Evolutionary conservation across 2,329 filamentous ascomycete genomes (phyloP).

Genomic region (Fusarium torulosum): DNA sequence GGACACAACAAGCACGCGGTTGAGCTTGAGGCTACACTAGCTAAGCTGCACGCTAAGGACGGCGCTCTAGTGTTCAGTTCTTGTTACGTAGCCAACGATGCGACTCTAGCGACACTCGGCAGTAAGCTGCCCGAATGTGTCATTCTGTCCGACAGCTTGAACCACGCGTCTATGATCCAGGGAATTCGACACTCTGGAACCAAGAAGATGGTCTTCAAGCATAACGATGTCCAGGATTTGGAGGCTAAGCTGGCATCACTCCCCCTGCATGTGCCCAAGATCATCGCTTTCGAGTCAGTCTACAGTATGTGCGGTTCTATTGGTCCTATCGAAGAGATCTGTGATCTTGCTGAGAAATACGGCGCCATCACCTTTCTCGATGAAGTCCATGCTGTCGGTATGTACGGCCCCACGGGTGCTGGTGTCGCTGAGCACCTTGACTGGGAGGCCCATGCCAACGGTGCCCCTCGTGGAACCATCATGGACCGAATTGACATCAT

Average conservation of each 20-base stretch:
- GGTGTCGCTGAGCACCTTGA: conserved; percentile 98
- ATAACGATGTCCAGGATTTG: conserved; percentile 94
- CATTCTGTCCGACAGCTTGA: conserved; percentile 96
- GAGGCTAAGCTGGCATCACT: conserved; percentile 93
- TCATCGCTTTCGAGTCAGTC: conserved; percentile 98
- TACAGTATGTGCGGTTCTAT: conserved; percentile 99
- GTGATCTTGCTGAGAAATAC: conserved; percentile 96
- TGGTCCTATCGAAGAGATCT: conserved; percentile 95
- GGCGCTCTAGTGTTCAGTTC: conserved; percentile 94
- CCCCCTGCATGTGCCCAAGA: conserved; percentile 88
- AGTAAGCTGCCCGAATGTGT: conserved; percentile 97
- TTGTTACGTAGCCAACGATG: conserved; percentile 98
- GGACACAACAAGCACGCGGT: conserved; percentile 97
- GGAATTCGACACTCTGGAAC: conserved; percentile 97
- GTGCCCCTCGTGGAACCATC: conserved; percentile 81
- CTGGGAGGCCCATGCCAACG: conserved; percentile 84
- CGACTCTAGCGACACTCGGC: conserved; percentile 94
- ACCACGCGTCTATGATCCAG: conserved; percentile 99
- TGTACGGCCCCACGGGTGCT: conserved; percentile 96
- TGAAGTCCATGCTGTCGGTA: conserved; percentile 98
- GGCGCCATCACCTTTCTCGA: conserved; percentile 97
- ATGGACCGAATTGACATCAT: conserved; percentile 99
- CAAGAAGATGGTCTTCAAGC: conserved; percentile 98
- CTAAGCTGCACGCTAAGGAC: conserved; percentile 92
- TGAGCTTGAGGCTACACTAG: conserved; percentile 82